Conservation (phyloP, 495 filamentous ascomycete genomes). For the Tuber calosporum region DNA sequence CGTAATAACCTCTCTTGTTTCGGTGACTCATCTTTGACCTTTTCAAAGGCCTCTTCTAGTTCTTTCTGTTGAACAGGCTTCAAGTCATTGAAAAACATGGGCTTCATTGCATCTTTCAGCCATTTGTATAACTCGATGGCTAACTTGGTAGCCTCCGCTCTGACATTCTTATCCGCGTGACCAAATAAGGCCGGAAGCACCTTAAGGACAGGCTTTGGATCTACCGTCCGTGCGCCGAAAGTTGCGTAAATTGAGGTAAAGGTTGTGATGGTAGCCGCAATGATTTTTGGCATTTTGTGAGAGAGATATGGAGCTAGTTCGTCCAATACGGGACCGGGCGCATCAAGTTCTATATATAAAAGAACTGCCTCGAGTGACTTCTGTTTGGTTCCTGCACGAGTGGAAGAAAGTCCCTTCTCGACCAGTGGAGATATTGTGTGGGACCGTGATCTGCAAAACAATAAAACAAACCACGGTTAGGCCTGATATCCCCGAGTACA, state of each 20-base stretch:
- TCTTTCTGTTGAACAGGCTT: slow-evolving; percentile 95
- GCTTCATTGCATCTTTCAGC: slow-evolving; percentile 96
- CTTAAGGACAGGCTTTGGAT: slow-evolving; percentile 94
- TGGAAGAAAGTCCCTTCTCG: slow-evolving; percentile 86
- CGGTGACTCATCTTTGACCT: slow-evolving; percentile 77
- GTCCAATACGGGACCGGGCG: slow-evolving; percentile 76
- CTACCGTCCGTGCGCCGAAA: slow-evolving; percentile 91
- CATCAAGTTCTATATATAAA: slow-evolving; percentile 83
- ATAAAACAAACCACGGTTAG: slow-evolving; percentile 22
- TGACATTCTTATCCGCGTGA: slow-evolving; percentile 97
- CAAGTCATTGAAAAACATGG: slow-evolving; percentile 90
- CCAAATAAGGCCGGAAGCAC: slow-evolving; percentile 82
- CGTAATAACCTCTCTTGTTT: slow-evolving; percentile 87
- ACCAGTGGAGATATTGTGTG: slow-evolving; percentile 67
- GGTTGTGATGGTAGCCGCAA: slow-evolving; percentile 73
- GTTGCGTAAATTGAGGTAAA: slow-evolving; percentile 79
- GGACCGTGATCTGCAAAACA: slow-evolving; percentile 57
- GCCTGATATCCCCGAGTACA: slow-evolving; percentile 3
- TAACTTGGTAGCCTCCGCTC: slow-evolving; percentile 84
- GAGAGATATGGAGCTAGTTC: slow-evolving; percentile 77
- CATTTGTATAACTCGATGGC: slow-evolving; percentile 94
- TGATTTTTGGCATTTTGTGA: slow-evolving; percentile 89
- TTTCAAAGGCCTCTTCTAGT: slow-evolving; percentile 88
- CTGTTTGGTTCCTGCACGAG: slow-evolving; percentile 78
- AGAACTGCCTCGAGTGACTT: slow-evolving; percentile 79